These are phyloP conservation scores for Suillus spraguei DNA, from an alignment of 768 basidiomycete genomes.

Conservation along the genomic window DNA sequence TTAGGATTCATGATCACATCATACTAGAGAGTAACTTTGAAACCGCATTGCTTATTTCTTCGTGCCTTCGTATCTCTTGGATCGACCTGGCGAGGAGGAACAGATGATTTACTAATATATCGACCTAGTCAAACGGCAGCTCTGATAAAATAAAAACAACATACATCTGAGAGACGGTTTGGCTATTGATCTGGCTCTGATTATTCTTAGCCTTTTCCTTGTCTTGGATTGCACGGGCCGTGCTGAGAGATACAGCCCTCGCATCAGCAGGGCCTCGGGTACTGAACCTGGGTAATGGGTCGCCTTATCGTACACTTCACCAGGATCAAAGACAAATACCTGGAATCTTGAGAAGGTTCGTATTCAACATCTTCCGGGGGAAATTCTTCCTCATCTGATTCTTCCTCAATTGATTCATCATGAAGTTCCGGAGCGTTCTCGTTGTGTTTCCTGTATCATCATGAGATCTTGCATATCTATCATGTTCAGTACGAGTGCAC, in stretches of 20 bases:
- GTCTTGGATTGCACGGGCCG: not conserved
- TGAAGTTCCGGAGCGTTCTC: not conserved
- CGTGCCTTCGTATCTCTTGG: not conserved
- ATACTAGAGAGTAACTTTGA: not conserved
- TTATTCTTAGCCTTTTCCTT: not conserved
- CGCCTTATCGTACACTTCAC: not conserved
- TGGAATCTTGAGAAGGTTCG: not conserved
- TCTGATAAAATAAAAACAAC: not conserved
- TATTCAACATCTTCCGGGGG: not conserved
- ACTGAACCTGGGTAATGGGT: not conserved
- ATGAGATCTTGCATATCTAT: not conserved
- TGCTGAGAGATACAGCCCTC: not conserved
- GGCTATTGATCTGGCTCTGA: not conserved
- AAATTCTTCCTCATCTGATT: slow-evolving; percentile 1
- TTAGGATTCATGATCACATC: not conserved
- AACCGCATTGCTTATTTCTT: not conserved
- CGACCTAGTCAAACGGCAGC: not conserved
- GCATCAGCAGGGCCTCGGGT: not conserved
- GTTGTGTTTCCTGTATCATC: not conserved
- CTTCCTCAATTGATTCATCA: not conserved
- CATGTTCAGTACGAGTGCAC: not conserved
- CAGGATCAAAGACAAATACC: not conserved
- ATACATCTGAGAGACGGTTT: not conserved
- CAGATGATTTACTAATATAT: not conserved
- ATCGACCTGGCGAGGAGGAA: not conserved